Base-by-base conservation (phyloP, 2,329 filamentous ascomycete species). In the Pseudopithomyces maydicus region DNA sequence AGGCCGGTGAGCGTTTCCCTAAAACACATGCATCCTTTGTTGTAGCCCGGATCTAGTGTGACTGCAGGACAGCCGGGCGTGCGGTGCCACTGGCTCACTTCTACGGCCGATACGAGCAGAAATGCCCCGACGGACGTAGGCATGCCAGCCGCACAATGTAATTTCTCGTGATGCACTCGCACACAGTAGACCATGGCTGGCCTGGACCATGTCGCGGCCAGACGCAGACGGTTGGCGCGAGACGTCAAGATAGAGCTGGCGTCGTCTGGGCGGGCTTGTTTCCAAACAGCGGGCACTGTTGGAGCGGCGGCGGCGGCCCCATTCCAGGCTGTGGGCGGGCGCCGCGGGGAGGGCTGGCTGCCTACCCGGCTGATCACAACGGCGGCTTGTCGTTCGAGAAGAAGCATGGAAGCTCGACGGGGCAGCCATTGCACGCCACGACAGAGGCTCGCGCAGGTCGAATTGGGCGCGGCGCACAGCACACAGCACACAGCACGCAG, bases 201-300 rank as follows among this genome's bases (percentile, higher is more conserved):
- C n/a, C n/a, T n/a, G n/a, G n/a, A n/a, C n/a, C n/a, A n/a, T n/a
- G n/a, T n/a, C n/a, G n/a, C n/a, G n/a, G n/a, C n/a, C 38, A 17
- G 38, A 41, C 5, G 38, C 38, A 41, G 15, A 17, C 49, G 36
- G 38, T 41, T 20, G 48, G 19, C 32, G 39, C 12, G 33, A 35
- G 61, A 66, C 57, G 62, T 67, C 42, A 56, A 54, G 62, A 55
- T 64, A 65, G 58, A 61, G 59, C 36, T 57, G 23, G 41, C 15
- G 11, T 36, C 32, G 59, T n/a, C 15, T 17, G 39, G 38, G 35
- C 45, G 44, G 44, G 42, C 42, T 61, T 63, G 57, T 62, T 59
- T 58, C 61, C 53, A 36, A 48, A 46, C 48, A 42, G 53, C 41
- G 43, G 43, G 54, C 38, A 17, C n/a, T 19, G 5, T 14, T 38